phyloP scores from a whole-genome alignment of 2,329 filamentous ascomycete species.

The Trichoderma endophyticum region DNA sequence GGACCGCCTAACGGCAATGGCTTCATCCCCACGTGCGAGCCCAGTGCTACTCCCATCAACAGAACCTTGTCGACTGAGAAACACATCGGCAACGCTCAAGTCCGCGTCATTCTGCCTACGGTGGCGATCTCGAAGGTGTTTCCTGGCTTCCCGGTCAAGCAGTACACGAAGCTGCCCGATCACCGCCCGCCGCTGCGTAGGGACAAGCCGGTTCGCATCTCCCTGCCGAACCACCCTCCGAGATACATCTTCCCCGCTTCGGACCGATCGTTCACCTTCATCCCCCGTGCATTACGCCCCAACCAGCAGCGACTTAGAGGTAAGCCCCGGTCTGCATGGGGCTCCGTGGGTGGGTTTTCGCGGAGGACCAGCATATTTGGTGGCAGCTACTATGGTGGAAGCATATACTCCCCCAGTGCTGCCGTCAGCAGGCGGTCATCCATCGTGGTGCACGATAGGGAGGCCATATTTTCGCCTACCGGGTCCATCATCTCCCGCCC shows the following conservation, averaged over 20 bases:
- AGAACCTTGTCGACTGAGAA: slow-evolving; percentile 79
- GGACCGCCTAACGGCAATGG: slow-evolving; percentile 54
- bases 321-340: slow-evolving; percentile 69
- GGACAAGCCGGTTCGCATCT: slow-evolving; percentile 95
- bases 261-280: slow-evolving; percentile 96
- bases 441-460: slow-evolving; percentile 56
- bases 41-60: slow-evolving; percentile 65
- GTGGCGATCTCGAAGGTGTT: slow-evolving; percentile 71
- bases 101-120: slow-evolving; percentile 75
- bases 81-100: slow-evolving; percentile 77
- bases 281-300: slow-evolving; percentile 86
- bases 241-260: slow-evolving; percentile 88
- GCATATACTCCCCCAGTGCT: slow-evolving; percentile 80
- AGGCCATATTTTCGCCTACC: slow-evolving; percentile 75
- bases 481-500: slow-evolving; percentile 73
- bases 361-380: slow-evolving; percentile 81
- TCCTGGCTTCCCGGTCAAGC: slow-evolving; percentile 74
- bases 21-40: slow-evolving; percentile 53
- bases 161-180: slow-evolving; percentile 91
- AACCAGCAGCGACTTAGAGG: slow-evolving; percentile 77
- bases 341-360: slow-evolving; percentile 63
- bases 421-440: slow-evolving; percentile 89
- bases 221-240: slow-evolving; percentile 72
- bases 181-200: slow-evolving; percentile 89
- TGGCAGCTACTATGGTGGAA: slow-evolving; percentile 68